Evolutionary conservation across 352 stramenopile genomes (phyloP), one percentile per base, ranked within the genome.

Genomic region (Phytophthora colocasiae): DNA sequence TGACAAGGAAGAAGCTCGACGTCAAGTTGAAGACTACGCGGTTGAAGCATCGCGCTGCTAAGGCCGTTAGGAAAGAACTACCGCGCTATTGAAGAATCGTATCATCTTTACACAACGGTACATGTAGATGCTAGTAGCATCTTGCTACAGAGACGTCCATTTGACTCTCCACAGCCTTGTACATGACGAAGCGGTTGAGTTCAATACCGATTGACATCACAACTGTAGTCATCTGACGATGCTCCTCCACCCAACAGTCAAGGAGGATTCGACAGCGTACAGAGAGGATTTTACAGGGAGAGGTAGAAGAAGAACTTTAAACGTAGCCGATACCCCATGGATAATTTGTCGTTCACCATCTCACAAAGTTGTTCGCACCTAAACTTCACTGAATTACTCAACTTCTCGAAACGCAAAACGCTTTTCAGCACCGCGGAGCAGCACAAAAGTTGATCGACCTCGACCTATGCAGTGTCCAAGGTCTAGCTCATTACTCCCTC

Each of bases 281-380:
- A 9, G 8, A 36, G 31, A 36, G 31, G 29, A 34, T 34, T 34
- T 7, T 34, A 1, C 29, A 34, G 29, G 31, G 1, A 36, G 31
- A 36, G 31, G 31, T 14, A 91, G 66, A 10, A 78, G 76, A 3
- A 22, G 19, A 19, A 19, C 19, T 19, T 19, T 19, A 19, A 19
- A 19, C 19, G 19, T 19, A 19, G 19, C 19, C 19, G 19, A 19
- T 19, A 19, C 19, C 19, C 19, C 19, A 19, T 19, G 19, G 59
- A 66, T 61, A 95, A 75, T 39, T 88, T 87, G 17, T 87, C 83
- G 46, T 86, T 75, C 78, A 93, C 86, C 53, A 91, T 78, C 58
- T 83, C 79, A 41, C 85, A 92, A 4, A 95, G 68, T 49, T 89
- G 78, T 24, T 91, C 79, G 66, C 93, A 93, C 29, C 76, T 72